These are phyloP conservation scores for Amyloporia xantha DNA, from an alignment of 768 basidiomycete species.

Conservation along the genomic window DNA sequence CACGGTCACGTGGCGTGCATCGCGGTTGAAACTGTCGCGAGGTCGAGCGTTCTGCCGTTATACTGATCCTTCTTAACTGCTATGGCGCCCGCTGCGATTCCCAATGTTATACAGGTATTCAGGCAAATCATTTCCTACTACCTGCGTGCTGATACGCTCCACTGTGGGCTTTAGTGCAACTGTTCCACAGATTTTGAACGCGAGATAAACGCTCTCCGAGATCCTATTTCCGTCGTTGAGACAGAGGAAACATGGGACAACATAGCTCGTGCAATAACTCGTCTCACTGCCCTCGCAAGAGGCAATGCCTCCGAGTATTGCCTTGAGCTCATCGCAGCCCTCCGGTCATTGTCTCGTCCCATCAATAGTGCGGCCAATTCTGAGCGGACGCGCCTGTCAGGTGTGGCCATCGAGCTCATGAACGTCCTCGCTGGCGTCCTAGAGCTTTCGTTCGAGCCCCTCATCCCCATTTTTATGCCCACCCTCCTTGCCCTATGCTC, in stretches of 20 bases:
- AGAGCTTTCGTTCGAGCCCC: conserved; percentile 56
- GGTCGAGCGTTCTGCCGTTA: too few species aligned
- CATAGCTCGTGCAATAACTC: conserved; percentile 44
- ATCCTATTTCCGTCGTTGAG: conserved; percentile 43
- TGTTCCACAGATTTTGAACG: background rate
- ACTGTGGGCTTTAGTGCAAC: background rate
- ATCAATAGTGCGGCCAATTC: conserved; percentile 59
- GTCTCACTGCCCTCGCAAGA: conserved; percentile 42
- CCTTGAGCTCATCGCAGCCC: conserved; percentile 39
- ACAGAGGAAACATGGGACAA: conserved; percentile 79
- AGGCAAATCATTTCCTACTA: background rate
- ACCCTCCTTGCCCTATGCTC: conserved; percentile 59
- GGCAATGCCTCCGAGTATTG: conserved; percentile 48
- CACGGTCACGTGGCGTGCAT: too few species aligned
- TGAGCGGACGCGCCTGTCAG: conserved; percentile 68
- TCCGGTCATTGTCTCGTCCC: conserved; percentile 48
- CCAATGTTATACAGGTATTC: background rate
- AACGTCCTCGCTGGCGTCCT: conserved; percentile 45
- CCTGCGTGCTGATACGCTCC: background rate
- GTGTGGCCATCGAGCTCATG: conserved; percentile 60
- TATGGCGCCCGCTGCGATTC: too few species aligned
- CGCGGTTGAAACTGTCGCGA: too few species aligned
- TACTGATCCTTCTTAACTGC: too few species aligned
- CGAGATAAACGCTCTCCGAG: conserved; percentile 23
- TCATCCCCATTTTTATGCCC: conserved; percentile 63